Evolutionary conservation across 768 basidiomycete genomes (phyloP).

Genomic region (Suillus cothurnatus): DNA sequence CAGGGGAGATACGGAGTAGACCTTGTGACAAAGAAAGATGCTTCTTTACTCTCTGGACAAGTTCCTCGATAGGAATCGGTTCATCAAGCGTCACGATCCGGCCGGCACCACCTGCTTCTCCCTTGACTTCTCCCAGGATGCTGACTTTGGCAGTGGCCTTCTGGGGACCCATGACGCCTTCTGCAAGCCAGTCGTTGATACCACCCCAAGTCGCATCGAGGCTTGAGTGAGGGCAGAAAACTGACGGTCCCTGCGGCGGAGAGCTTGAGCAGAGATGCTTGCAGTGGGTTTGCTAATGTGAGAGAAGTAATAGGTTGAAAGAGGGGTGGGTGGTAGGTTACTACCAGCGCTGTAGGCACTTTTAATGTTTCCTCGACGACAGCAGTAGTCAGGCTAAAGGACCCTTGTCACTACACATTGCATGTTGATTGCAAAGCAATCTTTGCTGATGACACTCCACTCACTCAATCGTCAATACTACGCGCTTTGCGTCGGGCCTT

Average conservation of each 20-base stretch:
- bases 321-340: slow-evolving; percentile 86
- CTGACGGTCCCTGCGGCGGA: slow-evolving; percentile 83
- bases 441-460: slow-evolving; percentile 16
- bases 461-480: slow-evolving; percentile 76
- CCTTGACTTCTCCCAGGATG: slow-evolving; percentile 42
- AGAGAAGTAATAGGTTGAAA: slow-evolving; percentile 76
- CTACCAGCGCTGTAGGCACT: slow-evolving; percentile 62
- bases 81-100: slow-evolving; percentile 64
- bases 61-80: slow-evolving; percentile 57
- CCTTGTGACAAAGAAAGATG: slow-evolving; percentile 62
- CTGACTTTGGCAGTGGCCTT: slow-evolving; percentile 32
- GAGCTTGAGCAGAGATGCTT: slow-evolving; percentile 77
- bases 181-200: slow-evolving; percentile 88
- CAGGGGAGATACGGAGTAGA: slow-evolving; percentile 30
- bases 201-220: slow-evolving; percentile 85
- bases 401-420: slow-evolving; percentile 11
- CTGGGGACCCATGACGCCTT: slow-evolving; percentile 45
- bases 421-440: slow-evolving; percentile 15
- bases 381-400: slow-evolving; percentile 65
- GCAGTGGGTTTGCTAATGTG: slow-evolving; percentile 77
- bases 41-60: slow-evolving; percentile 70
- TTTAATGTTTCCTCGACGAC: slow-evolving; percentile 71
- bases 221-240: slow-evolving; percentile 88
- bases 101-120: slow-evolving; percentile 63
- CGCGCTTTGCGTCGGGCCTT: slow-evolving; percentile 45